Conservation (phyloP, 805 yeast genomes). For the Starmerella ratchasimensis region DNA sequence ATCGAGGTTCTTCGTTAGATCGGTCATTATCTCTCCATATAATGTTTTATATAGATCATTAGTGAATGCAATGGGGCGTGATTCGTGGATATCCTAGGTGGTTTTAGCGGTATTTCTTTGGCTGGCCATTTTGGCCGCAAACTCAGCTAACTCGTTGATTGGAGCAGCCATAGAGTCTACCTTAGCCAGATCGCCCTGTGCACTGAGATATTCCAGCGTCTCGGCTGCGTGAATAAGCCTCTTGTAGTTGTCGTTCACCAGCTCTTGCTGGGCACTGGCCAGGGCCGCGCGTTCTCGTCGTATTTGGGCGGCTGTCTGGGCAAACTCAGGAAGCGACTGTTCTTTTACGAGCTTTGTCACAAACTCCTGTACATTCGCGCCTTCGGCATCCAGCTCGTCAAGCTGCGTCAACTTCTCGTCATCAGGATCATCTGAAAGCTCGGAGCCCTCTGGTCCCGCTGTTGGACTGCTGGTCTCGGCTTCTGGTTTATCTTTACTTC, state of each 20-base stretch:
- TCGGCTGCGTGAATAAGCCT: constrained; percentile 27
- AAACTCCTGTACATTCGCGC: constrained; percentile 13
- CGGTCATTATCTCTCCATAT: too few species aligned
- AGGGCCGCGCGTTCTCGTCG: constrained; percentile 23
- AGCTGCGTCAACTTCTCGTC: constrained; percentile 16
- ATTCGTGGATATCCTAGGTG: too few species aligned
- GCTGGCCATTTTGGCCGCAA: constrained; percentile 2
- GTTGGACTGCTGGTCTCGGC: constrained; percentile 2
- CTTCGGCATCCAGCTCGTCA: constrained; percentile 18
- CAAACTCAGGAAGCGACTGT: constrained; percentile 19
- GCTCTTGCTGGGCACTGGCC: constrained; percentile 28
- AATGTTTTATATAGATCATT: too few species aligned
- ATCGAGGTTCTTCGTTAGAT: too few species aligned
- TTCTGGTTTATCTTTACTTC: too few species aligned
- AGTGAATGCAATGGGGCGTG: too few species aligned
- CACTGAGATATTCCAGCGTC: constrained; percentile 22
- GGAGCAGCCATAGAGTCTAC: constrained; percentile 10
- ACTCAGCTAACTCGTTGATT: constrained; percentile 10
- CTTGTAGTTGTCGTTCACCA: constrained; percentile 29
- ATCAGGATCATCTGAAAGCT: constrained; percentile 4
- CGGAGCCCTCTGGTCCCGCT: constrained; percentile 4
- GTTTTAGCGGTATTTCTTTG: too few species aligned
- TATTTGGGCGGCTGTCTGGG: constrained; percentile 22
- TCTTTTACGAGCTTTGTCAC: constrained; percentile 15
- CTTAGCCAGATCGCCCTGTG: constrained; percentile 18